These are phyloP conservation scores for Trichoderma lentiforme DNA, from an alignment of 2,329 filamentous ascomycete genomes.

Conservation along the genomic window DNA sequence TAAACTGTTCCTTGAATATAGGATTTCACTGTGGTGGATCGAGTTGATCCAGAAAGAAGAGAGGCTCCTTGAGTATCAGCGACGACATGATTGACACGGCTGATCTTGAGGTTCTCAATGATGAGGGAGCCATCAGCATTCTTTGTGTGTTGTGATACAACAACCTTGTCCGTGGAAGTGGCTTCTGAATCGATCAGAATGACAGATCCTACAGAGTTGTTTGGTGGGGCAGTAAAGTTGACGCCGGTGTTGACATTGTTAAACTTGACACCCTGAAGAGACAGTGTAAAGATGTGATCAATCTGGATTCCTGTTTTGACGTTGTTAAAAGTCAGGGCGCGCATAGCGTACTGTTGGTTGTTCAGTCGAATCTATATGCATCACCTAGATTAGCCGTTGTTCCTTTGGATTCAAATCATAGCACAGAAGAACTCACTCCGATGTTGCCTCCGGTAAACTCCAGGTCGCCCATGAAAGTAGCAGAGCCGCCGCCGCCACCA, in stretches of 20 bases:
- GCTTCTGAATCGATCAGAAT: constrained; percentile 19
- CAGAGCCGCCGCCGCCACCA: constrained; percentile 19
- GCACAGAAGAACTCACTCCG: not conserved
- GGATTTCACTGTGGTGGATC: constrained; percentile 5
- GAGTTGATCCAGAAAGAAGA: constrained; percentile 10
- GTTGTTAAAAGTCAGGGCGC: constrained; percentile 17
- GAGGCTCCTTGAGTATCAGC: constrained; percentile 4
- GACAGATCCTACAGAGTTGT: constrained; percentile 18
- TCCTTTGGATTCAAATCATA: not conserved
- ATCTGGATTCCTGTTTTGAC: constrained; percentile 19
- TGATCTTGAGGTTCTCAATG: constrained; percentile 19
- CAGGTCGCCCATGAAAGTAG: constrained; percentile 20
- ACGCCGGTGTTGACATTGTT: constrained; percentile 18
- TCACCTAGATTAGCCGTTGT: not conserved
- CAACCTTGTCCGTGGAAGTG: constrained; percentile 12
- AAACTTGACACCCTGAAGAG: constrained; percentile 18
- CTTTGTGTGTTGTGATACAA: constrained; percentile 19
- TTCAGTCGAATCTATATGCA: constrained; percentile 14
- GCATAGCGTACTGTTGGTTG: constrained; percentile 21
- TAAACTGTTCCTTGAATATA: constrained; percentile 20
- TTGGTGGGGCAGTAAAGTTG: constrained; percentile 18
- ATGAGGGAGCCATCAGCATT: constrained; percentile 20
- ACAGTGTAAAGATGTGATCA: constrained; percentile 19
- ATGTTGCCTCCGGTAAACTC: constrained; percentile 14
- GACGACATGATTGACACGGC: constrained; percentile 1